These are phyloP conservation scores for Mycosphaerella sp. DNA, from an alignment of 2,329 filamentous ascomycete genomes.

Conservation along the genomic window DNA sequence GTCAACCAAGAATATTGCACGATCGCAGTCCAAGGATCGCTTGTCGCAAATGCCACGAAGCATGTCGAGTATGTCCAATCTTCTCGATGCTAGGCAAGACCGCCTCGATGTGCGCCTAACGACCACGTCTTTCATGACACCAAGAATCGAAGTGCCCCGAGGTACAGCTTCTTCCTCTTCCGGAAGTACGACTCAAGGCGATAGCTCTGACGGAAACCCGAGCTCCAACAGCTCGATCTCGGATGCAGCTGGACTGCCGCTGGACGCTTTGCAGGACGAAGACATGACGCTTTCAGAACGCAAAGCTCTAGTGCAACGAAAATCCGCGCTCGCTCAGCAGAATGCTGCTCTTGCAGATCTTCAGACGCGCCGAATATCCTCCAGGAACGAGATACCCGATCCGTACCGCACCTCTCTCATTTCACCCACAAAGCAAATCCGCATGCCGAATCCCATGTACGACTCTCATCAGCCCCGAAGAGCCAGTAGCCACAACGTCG, in stretches of 20 bases:
- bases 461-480: conserved; percentile 54
- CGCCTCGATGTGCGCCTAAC: conserved; percentile 42
- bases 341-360: conserved; percentile 8
- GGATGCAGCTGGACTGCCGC: neutral
- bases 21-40: conserved; percentile 1
- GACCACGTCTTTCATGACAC: conserved; percentile 36
- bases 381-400: conserved; percentile 1
- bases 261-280: conserved; percentile 39
- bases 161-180: conserved; percentile 16
- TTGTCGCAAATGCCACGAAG: conserved; percentile 23
- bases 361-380: conserved; percentile 6
- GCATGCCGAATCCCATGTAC: conserved; percentile 33
- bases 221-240: conserved; percentile 20
- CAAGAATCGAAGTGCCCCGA: conserved; percentile 27
- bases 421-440: conserved; percentile 8
- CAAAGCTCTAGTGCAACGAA: conserved; percentile 34
- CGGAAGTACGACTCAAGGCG: conserved; percentile 2
- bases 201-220: conserved; percentile 13
- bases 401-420: neutral
- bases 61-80: conserved; percentile 28
- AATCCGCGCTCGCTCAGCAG: conserved; percentile 9
- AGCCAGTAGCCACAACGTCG: conserved; percentile 39
- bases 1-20: neutral
- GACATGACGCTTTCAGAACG: conserved; percentile 68
- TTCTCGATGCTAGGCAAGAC: conserved; percentile 51